Percentiles rank a stretch among this genome's conserved stretches.
Evolutionary conservation across 768 basidiomycete genomes (phyloP).

Genomic region (Kwoniella pini): DNA sequence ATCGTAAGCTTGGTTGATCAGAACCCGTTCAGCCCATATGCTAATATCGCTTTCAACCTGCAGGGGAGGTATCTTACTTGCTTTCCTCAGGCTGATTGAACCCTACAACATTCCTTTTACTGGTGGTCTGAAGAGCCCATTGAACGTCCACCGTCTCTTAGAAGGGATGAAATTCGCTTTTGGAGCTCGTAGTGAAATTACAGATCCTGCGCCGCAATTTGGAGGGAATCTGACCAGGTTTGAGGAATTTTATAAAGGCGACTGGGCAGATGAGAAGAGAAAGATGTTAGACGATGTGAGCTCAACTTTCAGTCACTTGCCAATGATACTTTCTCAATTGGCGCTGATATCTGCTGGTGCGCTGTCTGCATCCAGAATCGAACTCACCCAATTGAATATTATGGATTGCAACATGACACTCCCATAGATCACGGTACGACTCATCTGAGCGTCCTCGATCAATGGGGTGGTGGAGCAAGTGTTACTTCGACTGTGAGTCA

Average conservation of each 20-base stretch:
- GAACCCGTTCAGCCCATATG: too few relatives aligned
- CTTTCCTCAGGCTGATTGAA: slow-evolving; percentile 89
- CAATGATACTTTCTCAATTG: too few relatives aligned
- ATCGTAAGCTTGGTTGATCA: slow-evolving; percentile 47
- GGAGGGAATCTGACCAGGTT: slow-evolving; percentile 63
- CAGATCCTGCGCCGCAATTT: slow-evolving; percentile 66
- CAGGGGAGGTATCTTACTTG: slow-evolving; percentile 82
- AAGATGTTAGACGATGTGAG: slow-evolving; percentile 79
- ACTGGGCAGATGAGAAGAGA: slow-evolving; percentile 65
- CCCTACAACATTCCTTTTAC: slow-evolving; percentile 58
- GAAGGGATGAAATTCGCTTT: slow-evolving; percentile 85
- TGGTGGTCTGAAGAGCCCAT: slow-evolving; percentile 33
- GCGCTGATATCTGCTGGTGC: too few relatives aligned
- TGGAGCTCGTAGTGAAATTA: slow-evolving; percentile 67
- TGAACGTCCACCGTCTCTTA: slow-evolving; percentile 75
- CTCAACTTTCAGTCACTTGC: too few relatives aligned
- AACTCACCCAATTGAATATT: slow-evolving; percentile 80
- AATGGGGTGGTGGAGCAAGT: slow-evolving; percentile 77
- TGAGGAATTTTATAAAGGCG: slow-evolving; percentile 59
- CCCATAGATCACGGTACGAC: slow-evolving; percentile 89
- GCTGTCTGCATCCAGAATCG: too few relatives aligned
- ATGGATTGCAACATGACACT: slow-evolving; percentile 77
- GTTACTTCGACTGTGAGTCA: slow-evolving; percentile 69
- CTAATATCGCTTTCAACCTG: neutral
- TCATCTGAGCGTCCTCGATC: slow-evolving; percentile 80